Evolutionary conservation across 2,329 filamentous ascomycete genomes (phyloP).

Genomic region (Talaromyces sp.): DNA sequence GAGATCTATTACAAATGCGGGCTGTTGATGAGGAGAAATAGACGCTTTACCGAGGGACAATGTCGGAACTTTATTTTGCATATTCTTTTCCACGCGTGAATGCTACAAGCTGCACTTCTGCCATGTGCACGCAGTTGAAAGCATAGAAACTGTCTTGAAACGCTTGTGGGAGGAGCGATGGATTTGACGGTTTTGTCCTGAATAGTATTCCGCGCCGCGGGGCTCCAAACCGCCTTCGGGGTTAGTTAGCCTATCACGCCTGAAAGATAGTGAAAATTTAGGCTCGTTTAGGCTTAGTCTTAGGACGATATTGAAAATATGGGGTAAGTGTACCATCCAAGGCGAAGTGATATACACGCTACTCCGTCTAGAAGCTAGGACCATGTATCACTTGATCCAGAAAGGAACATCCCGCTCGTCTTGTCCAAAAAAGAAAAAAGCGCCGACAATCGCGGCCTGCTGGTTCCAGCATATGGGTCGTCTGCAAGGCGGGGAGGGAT

Average conservation of each 20-base stretch:
- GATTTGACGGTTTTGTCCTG: background rate
- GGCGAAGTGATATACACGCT: background rate
- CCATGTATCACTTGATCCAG: slow-evolving; percentile 3
- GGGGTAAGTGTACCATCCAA: background rate
- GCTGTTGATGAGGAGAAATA: background rate
- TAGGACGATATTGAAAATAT: background rate
- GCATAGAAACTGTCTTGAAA: background rate
- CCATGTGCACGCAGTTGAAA: background rate
- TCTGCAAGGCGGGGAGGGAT: slow-evolving; percentile 1
- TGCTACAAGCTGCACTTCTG: background rate
- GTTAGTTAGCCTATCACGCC: background rate
- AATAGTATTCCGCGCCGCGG: background rate
- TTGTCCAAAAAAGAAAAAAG: background rate
- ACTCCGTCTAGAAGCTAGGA: background rate
- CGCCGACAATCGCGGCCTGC: background rate
- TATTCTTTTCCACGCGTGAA: background rate
- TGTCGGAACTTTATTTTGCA: background rate
- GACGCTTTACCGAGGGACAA: background rate
- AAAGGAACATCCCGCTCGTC: background rate
- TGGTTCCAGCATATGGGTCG: background rate
- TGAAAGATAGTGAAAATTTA: background rate
- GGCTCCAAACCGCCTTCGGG: background rate
- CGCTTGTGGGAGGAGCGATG: background rate
- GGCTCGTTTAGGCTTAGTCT: background rate
- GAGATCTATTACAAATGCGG: background rate